Percentiles rank a stretch among this genome's conserved stretches.
phyloP scores from a whole-genome alignment of 2,329 filamentous ascomycete species.

The Trichoderma sp. region DNA sequence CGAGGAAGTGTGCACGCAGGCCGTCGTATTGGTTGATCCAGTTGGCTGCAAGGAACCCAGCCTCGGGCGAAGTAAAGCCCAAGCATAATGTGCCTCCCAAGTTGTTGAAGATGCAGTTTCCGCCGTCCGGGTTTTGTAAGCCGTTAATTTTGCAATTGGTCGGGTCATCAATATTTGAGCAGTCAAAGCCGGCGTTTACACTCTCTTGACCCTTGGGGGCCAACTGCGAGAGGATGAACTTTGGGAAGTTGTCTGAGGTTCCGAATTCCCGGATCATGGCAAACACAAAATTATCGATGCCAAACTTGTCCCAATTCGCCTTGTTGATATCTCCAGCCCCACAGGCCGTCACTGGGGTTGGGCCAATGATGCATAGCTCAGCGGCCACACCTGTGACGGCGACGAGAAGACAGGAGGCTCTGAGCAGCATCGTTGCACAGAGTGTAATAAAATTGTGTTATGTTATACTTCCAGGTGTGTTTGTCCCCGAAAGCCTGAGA shows the following conservation, averaged over 20 bases:
- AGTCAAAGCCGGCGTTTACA: not conserved
- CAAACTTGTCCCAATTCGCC: not conserved
- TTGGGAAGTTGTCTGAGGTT: not conserved
- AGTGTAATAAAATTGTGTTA: not conserved
- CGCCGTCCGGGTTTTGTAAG: not conserved
- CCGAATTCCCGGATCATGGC: not conserved
- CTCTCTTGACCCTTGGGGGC: not conserved
- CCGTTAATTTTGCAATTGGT: not conserved
- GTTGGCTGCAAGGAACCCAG: not conserved
- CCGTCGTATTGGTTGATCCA: not conserved
- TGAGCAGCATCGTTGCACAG: not conserved
- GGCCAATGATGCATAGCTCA: not conserved
- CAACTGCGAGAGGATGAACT: not conserved
- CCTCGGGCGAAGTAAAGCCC: not conserved
- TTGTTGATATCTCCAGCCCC: not conserved
- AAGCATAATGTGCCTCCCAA: not conserved
- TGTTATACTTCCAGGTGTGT: not conserved
- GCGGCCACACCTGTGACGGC: not conserved
- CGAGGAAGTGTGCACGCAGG: not conserved
- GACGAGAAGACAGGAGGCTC: not conserved
- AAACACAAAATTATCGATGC: not conserved
- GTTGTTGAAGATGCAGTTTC: not conserved
- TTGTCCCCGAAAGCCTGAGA: not conserved
- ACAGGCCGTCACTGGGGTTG: not conserved
- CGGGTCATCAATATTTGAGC: not conserved